A percentile compares a stretch with the other conserved stretches of the same genome.
Conservation (phyloP, 345 rosid genomes). For the Euphorbia tirucalli region DNA sequence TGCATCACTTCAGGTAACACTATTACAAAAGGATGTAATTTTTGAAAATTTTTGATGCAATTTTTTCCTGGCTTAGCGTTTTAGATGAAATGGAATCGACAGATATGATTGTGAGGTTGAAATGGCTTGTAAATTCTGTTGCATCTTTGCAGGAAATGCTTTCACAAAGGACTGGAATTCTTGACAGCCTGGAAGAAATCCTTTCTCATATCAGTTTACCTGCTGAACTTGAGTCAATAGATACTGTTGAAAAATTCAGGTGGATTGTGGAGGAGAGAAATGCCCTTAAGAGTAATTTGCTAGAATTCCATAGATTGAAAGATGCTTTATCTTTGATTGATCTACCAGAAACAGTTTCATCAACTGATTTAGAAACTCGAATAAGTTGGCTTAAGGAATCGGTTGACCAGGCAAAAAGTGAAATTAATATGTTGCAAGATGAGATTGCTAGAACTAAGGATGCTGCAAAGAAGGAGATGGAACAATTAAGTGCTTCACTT, state of each 20-base stretch:
- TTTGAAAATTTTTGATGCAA: too few species aligned
- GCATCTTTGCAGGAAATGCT: constrained; percentile 21
- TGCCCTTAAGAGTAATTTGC: constrained; percentile 40
- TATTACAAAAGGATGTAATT: constrained; percentile 11
- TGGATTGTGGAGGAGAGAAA: constrained; percentile 64
- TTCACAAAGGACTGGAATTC: constrained; percentile 13
- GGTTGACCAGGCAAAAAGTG: constrained; percentile 44
- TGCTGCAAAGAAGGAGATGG: constrained; percentile 47
- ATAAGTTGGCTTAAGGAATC: constrained; percentile 71
- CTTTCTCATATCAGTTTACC: constrained; percentile 18
- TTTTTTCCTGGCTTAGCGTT: constrained; percentile 15
- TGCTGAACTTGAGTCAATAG: constrained; percentile 16
- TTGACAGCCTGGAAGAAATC: constrained; percentile 22
- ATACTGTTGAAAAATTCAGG: constrained; percentile 20
- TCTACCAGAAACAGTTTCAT: constrained; percentile 53
- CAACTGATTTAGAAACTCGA: constrained; percentile 55
- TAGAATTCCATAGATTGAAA: constrained; percentile 58
- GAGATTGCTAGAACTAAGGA: constrained; percentile 45
- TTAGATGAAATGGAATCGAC: constrained; percentile 17
- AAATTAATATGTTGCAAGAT: constrained; percentile 44
- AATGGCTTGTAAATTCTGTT: constrained; percentile 24
- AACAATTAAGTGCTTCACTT: constrained; percentile 51
- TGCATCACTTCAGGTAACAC: constrained; percentile 17
- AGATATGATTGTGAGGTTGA: constrained; percentile 20
- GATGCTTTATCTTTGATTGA: constrained; percentile 54